These are phyloP conservation scores for Aurinia saxatilis DNA, from an alignment of 345 rosid genomes.

Conservation along the genomic window DNA sequence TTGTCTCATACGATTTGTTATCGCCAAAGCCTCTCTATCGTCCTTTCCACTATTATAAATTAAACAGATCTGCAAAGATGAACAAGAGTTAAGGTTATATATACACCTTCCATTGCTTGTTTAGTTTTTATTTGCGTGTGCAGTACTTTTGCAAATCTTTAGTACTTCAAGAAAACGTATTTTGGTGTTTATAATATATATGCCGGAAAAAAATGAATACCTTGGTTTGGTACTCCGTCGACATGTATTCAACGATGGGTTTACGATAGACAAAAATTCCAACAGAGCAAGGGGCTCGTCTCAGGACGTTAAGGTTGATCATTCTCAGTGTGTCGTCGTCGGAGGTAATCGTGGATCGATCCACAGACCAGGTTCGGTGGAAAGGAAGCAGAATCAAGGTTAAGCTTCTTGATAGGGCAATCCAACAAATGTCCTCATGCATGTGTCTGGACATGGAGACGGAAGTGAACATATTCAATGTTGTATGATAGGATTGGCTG, in stretches of 20 bases:
- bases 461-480: conserved; percentile 23
- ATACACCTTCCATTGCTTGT: too few species aligned
- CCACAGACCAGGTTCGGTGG: conserved; percentile 42
- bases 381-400: conserved; percentile 52
- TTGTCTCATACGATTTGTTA: conserved; percentile 23
- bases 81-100: background rate
- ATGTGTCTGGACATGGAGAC: conserved; percentile 28
- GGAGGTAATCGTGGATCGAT: conserved; percentile 29
- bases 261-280: conserved; percentile 40
- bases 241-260: background rate
- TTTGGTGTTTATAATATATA: too few species aligned
- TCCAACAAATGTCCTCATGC: conserved; percentile 55
- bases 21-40: conserved; percentile 38
- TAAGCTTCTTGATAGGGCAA: conserved; percentile 34
- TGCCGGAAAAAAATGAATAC: too few species aligned
- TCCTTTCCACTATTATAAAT: conserved; percentile 34
- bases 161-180: too few species aligned
- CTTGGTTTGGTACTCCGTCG: background rate
- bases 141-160: too few species aligned
- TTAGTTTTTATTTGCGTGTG: too few species aligned
- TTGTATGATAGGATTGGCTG: background rate
- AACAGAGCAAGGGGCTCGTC: conserved; percentile 53
- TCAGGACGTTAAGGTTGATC: conserved; percentile 38
- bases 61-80: conserved; percentile 21
- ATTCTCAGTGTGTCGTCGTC: conserved; percentile 23